A percentile compares a stretch with the other conserved stretches of the same genome.
Evolutionary conservation across 345 rosid species (phyloP).

Genomic region (Brassica nigra): DNA sequence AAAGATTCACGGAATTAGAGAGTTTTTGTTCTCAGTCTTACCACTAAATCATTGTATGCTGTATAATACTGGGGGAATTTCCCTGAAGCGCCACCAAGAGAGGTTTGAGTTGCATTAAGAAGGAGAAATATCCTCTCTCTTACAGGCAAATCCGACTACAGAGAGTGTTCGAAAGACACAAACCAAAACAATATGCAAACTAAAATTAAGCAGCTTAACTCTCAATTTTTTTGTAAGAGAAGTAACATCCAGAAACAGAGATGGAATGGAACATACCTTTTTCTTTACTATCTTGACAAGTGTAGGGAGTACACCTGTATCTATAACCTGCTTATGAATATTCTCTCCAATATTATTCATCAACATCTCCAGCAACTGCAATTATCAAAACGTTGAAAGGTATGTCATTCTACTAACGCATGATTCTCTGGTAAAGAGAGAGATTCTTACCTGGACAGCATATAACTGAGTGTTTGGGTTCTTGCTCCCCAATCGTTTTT

Average conservation of each 20-base stretch:
- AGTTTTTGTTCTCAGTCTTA: slow-evolving; percentile 43
- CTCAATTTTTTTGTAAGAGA: slow-evolving; percentile 4
- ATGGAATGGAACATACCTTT: slow-evolving; percentile 60
- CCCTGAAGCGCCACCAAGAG: slow-evolving; percentile 90
- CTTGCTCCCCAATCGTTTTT: slow-evolving; percentile 82
- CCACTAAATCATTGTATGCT: slow-evolving; percentile 91
- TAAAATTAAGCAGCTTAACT: slow-evolving; percentile 31
- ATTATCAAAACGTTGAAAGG: slow-evolving; percentile 13
- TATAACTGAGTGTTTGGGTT: slow-evolving; percentile 64
- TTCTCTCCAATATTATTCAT: slow-evolving; percentile 90
- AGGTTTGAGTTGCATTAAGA: slow-evolving; percentile 94
- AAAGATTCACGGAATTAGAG: slow-evolving; percentile 1
- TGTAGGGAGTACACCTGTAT: slow-evolving; percentile 65
- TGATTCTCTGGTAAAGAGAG: background rate
- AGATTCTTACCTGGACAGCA: slow-evolving; percentile 67
- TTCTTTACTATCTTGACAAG: slow-evolving; percentile 94
- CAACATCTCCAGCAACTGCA: slow-evolving; percentile 91
- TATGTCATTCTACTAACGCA: background rate
- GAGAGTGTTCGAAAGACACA: background rate
- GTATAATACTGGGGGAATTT: slow-evolving; percentile 85
- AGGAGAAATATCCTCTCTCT: slow-evolving; percentile 92
- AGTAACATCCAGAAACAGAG: slow-evolving; percentile 8
- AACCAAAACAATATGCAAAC: slow-evolving; percentile 16
- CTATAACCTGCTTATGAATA: slow-evolving; percentile 79
- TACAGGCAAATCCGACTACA: slow-evolving; percentile 80